Conservation (phyloP, 2,329 filamentous ascomycete species). For the Bipolaris cookei region DNA sequence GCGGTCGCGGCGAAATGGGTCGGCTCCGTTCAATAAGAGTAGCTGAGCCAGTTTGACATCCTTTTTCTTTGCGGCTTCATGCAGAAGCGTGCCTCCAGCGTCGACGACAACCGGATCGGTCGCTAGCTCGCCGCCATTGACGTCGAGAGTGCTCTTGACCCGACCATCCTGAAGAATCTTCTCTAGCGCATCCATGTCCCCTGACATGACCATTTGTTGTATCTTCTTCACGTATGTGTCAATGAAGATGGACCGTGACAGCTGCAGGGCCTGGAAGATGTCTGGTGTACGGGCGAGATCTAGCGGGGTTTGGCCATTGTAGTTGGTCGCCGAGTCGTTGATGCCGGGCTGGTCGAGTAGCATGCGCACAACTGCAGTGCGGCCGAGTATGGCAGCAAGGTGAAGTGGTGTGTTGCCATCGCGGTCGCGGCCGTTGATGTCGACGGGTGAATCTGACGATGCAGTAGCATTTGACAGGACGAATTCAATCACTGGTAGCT, state of each 20-base stretch:
- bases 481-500: slow-evolving; percentile 89
- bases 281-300: slow-evolving; percentile 91
- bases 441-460: slow-evolving; percentile 66
- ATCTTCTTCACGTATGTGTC: slow-evolving; percentile 85
- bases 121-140: slow-evolving; percentile 88
- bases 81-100: slow-evolving; percentile 87
- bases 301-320: slow-evolving; percentile 81
- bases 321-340: slow-evolving; percentile 87
- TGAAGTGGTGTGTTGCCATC: slow-evolving; percentile 96
- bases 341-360: slow-evolving; percentile 82
- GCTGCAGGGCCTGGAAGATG: slow-evolving; percentile 93
- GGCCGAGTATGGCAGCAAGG: slow-evolving; percentile 81
- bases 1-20: slow-evolving; percentile 92
- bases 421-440: slow-evolving; percentile 88
- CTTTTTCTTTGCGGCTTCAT: slow-evolving; percentile 88
- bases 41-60: slow-evolving; percentile 89
- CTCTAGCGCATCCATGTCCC: slow-evolving; percentile 79
- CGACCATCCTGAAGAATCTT: slow-evolving; percentile 82
- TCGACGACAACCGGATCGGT: slow-evolving; percentile 79
- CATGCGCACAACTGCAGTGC: slow-evolving; percentile 79
- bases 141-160: slow-evolving; percentile 84
- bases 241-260: slow-evolving; percentile 86
- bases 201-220: slow-evolving; percentile 74
- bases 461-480: slow-evolving; percentile 71
- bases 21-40: slow-evolving; percentile 88